A percentile compares a stretch with the other conserved stretches of the same genome.
These are phyloP conservation scores for Ceratocystis papillata DNA, from an alignment of 2,329 filamentous ascomycete genomes.

Conservation along the genomic window DNA sequence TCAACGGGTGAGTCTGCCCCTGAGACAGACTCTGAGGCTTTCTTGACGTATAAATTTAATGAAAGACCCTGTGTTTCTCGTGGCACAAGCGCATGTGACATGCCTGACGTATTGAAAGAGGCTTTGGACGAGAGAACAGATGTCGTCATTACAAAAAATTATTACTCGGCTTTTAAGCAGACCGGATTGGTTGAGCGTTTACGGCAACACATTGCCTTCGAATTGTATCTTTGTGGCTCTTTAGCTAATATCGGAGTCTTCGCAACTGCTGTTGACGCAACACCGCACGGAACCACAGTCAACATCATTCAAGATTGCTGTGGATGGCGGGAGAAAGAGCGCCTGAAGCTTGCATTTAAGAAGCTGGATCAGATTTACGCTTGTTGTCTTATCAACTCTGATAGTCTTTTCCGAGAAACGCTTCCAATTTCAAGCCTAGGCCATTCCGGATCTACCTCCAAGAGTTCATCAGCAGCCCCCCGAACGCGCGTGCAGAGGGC, in stretches of 20 bases:
- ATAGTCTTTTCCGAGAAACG: constrained; percentile 42
- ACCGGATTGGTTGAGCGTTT: constrained; percentile 64
- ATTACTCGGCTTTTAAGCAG: constrained; percentile 79
- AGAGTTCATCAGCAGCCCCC: neutral
- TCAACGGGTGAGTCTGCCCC: constrained; percentile 22
- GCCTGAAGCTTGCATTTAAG: constrained; percentile 60
- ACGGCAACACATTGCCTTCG: constrained; percentile 75
- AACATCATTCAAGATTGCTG: constrained; percentile 82
- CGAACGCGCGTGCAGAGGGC: constrained; percentile 14
- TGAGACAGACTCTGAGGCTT: constrained; percentile 36
- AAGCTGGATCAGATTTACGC: constrained; percentile 65
- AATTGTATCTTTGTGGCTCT: constrained; percentile 79
- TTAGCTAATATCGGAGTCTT: constrained; percentile 81
- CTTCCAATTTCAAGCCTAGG: neutral
- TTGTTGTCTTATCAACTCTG: constrained; percentile 51
- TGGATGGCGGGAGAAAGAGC: constrained; percentile 59
- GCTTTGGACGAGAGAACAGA: constrained; percentile 41
- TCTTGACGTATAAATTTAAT: constrained; percentile 35
- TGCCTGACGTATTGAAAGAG: constrained; percentile 36
- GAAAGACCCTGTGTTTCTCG: constrained; percentile 36
- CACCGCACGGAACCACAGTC: constrained; percentile 75
- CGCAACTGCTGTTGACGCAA: constrained; percentile 83
- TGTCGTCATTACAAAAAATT: constrained; percentile 52
- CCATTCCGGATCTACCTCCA: neutral
- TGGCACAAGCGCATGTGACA: constrained; percentile 38